Percentiles rank a stretch among this genome's conserved stretches.
Conservation (phyloP, 1,284 basidiomycete species). For the Ustilago tritici region DNA sequence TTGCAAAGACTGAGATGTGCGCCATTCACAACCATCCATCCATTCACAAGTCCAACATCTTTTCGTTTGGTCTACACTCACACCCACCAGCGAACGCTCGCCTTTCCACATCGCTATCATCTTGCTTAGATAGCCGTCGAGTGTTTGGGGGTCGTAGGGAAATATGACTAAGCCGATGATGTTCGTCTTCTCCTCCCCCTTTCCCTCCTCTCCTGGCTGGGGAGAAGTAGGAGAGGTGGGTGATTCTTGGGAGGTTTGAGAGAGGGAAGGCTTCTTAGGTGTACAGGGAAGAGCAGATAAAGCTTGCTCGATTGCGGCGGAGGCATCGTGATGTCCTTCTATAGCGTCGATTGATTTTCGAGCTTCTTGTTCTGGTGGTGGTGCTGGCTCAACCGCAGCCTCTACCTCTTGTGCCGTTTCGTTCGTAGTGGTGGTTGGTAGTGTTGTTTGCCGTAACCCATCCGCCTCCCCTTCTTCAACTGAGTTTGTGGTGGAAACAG, state of each 20-base stretch:
- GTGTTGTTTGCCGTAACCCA: slow-evolving; percentile 3
- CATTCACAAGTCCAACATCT: slow-evolving; percentile 63
- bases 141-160: slow-evolving; percentile 16
- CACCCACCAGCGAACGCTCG: slow-evolving; percentile 42
- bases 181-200: not conserved
- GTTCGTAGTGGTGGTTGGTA: not conserved
- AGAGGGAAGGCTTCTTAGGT: slow-evolving; percentile 4
- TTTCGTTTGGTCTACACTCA: slow-evolving; percentile 35
- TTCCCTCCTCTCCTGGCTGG: not conserved
- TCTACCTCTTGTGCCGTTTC: not conserved
- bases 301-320: slow-evolving; percentile 14
- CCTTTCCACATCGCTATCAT: slow-evolving; percentile 57
- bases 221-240: slow-evolving; percentile 1
- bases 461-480: not conserved
- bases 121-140: slow-evolving; percentile 45
- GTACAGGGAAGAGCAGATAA: slow-evolving; percentile 17
- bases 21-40: slow-evolving; percentile 64
- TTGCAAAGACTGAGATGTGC: slow-evolving; percentile 13
- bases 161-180: slow-evolving; percentile 52
- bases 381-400: not conserved
- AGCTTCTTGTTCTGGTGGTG: not conserved
- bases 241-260: slow-evolving; percentile 5
- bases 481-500: not conserved
- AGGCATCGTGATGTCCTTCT: slow-evolving; percentile 24
- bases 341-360: slow-evolving; percentile 32